These are phyloP conservation scores for Porcisia deanei DNA, from an alignment of 208 protist genomes.

Conservation along the genomic window DNA sequence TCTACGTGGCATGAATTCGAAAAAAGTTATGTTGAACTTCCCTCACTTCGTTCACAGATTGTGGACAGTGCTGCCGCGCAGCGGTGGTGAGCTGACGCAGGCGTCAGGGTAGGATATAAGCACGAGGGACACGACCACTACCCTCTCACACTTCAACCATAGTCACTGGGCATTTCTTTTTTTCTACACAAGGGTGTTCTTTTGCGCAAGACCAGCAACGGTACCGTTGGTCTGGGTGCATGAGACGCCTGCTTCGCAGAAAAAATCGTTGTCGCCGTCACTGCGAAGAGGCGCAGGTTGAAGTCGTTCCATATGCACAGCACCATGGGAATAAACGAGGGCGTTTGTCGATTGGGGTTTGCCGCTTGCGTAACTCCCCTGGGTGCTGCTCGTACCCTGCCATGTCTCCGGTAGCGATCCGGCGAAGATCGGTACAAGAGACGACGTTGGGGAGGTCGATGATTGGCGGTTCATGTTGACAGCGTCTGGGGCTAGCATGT, in stretches of 20 bases:
- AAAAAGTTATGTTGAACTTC: too few relatives aligned
- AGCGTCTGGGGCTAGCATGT: conserved; percentile 36
- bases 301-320: not conserved
- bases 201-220: conserved; percentile 24
- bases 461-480: conserved; percentile 29
- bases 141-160: not conserved
- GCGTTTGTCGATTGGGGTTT: not conserved
- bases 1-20: too few relatives aligned
- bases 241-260: conserved; percentile 9
- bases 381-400: conserved; percentile 4
- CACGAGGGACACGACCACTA: too few relatives aligned
- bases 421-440: not conserved
- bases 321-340: not conserved
- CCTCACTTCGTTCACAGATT: too few relatives aligned
- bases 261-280: conserved; percentile 8
- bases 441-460: not conserved
- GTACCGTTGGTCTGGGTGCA: not conserved
- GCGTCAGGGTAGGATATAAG: too few relatives aligned
- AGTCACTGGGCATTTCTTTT: not conserved
- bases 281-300: not conserved
- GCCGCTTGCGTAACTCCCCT: not conserved
- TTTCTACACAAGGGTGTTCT: not conserved
- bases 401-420: conserved; percentile 14
- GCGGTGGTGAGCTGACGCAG: too few relatives aligned
- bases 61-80: too few relatives aligned